Base-by-base conservation (phyloP, 2,329 filamentous ascomycete species). In the Beauveria rudraprayagi region DNA sequence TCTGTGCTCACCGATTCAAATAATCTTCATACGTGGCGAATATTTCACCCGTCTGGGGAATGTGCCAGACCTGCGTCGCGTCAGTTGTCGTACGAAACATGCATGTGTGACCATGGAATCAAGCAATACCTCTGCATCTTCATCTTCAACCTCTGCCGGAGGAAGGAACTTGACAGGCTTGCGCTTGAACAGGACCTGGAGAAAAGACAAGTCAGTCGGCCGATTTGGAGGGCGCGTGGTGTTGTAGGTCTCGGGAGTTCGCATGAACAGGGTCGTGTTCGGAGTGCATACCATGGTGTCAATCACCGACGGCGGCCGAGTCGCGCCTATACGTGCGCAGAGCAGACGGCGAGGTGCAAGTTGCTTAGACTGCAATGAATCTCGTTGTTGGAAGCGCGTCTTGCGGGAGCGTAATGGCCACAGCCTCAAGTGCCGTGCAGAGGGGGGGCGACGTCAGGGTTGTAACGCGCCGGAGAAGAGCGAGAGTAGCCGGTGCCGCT, bases 11-110 rank as follows among this genome's bases (percentile, higher is more conserved):
- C 91, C 92, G 86, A 67, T 84, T 82, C 41, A 97, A 77, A 75
- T 96, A 99, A 47, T 88, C 86, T 70, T 97, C 92, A 73, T 97
- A 97, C 56, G 87, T 88, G 22, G 82, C 80, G 71, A 97, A 99
- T 61, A 97, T 81, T 76, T 99, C 94, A 48, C 89, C 90, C 16
- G 94, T 97, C 74, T 92, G 86, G 61, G 87, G 81, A 65, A 99
- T 96, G 65, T 91, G 84, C 91, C 92, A 99, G 61, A 97, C 87
- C 92, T 97, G 43, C 19, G 60, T 54, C 56, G n/a, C 52, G 63
- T 66, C n/a, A 34, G 34, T 58, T 60, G 57, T 61, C 62, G 65
- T 56, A 61, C 59, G 41, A 61, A 63, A 34, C 56, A 54, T 47
- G 53, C 50, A 62, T 47, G 41, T 40, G 54, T 48, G 51, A 52